Evolutionary conservation across 371 early-diverging fungal genomes (phyloP).

Genomic region (Parasitella parasitica): DNA sequence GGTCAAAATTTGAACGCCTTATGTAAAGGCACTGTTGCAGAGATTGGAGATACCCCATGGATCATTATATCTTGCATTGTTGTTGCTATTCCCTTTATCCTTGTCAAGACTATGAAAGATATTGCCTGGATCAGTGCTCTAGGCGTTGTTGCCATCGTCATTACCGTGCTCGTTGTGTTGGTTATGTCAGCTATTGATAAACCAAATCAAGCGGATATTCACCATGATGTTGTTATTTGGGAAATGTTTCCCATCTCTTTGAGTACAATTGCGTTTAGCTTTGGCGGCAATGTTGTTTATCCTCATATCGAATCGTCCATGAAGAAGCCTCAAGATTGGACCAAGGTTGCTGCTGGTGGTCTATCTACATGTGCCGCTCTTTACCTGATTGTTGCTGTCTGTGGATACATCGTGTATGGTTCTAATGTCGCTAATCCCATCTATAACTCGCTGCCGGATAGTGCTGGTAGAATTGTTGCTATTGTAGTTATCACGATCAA

Average conservation of each 20-base stretch:
- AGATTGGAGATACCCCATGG: conserved; percentile 45
- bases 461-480: conserved; percentile 60
- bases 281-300: conserved; percentile 81
- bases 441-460: conserved; percentile 68
- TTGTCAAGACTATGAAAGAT: conserved; percentile 60
- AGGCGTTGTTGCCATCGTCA: conserved; percentile 51
- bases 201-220: conserved; percentile 15
- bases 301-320: conserved; percentile 86
- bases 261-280: conserved; percentile 71
- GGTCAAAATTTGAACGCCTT: conserved; percentile 56
- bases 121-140: conserved; percentile 61
- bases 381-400: conserved; percentile 72
- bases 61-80: conserved; percentile 62
- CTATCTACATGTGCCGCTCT: conserved; percentile 70
- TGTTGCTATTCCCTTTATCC: conserved; percentile 52
- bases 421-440: conserved; percentile 67
- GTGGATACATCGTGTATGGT: conserved; percentile 86
- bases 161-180: conserved; percentile 43
- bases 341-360: conserved; percentile 64
- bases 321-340: conserved; percentile 74
- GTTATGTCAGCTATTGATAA: conserved; percentile 37
- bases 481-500: conserved; percentile 77
- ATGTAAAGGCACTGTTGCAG: conserved; percentile 47
- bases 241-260: conserved; percentile 56
- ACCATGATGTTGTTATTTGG: conserved; percentile 50